These are phyloP conservation scores for Cydonia oblonga DNA, from an alignment of 331 rosid species.

Conservation along the genomic window DNA sequence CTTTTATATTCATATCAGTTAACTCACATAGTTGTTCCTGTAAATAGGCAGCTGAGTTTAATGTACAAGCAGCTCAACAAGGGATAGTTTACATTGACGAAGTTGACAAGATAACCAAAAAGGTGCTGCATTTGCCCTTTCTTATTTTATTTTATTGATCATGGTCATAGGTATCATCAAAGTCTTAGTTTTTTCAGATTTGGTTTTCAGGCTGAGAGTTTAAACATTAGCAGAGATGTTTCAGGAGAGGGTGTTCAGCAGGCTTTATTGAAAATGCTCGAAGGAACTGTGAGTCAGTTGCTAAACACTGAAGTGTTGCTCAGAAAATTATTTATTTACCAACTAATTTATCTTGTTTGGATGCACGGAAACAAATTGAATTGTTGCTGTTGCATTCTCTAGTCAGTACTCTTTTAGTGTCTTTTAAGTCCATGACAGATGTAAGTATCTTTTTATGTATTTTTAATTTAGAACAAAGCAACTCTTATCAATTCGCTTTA, in stretches of 20 bases:
- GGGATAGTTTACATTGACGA: slow-evolving; percentile 97
- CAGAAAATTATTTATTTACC: background rate
- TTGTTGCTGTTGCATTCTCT: background rate
- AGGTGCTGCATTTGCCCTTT: slow-evolving; percentile 34
- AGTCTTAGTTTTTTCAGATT: background rate
- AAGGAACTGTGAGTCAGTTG: slow-evolving; percentile 83
- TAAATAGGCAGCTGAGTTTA: slow-evolving; percentile 80
- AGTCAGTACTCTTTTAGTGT: background rate
- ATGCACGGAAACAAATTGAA: background rate
- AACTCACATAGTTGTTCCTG: slow-evolving; percentile 12
- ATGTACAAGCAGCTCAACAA: slow-evolving; percentile 91
- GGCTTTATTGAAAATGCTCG: slow-evolving; percentile 92
- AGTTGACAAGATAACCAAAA: slow-evolving; percentile 96
- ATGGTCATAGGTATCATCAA: background rate
- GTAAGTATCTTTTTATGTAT: background rate
- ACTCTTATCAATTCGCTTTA: background rate
- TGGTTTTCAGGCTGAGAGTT: slow-evolving; percentile 80
- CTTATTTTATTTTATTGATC: background rate
- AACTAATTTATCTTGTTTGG: background rate
- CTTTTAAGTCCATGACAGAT: background rate
- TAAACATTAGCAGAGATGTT: slow-evolving; percentile 92
- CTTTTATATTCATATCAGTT: background rate
- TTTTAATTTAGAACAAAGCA: background rate
- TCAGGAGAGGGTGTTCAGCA: slow-evolving; percentile 99
- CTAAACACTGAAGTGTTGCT: background rate